phyloP scores from a whole-genome alignment of 2,329 filamentous ascomycete genomes.

The Erysiphe pulchra region DNA sequence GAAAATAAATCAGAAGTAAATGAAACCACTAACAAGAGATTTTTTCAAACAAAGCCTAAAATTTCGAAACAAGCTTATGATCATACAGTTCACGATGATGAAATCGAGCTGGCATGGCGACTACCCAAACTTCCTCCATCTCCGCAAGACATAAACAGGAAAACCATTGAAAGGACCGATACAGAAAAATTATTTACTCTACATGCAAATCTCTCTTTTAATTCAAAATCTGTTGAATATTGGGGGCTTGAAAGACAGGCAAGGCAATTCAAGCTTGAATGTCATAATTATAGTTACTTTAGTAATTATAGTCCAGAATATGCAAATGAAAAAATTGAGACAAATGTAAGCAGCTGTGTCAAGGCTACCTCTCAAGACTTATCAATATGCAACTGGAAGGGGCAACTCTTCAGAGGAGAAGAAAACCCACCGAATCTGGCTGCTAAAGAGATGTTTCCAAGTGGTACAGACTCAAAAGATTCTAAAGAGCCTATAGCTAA shows the following conservation, averaged over 20 bases:
- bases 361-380: not conserved
- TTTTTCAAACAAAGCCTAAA: not conserved
- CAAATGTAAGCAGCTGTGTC: not conserved
- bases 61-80: not conserved
- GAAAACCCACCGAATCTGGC: not conserved
- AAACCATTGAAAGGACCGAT: too few species aligned
- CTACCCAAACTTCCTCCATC: conserved; percentile 5
- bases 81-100: conserved; percentile 3
- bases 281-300: too few species aligned
- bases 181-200: too few species aligned
- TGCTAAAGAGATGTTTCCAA: not conserved
- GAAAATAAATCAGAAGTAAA: not conserved
- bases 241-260: too few species aligned
- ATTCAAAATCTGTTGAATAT: too few species aligned
- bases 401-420: not conserved
- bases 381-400: not conserved
- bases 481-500: not conserved
- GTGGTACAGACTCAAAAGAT: not conserved
- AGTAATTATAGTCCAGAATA: too few species aligned
- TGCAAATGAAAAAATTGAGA: not conserved
- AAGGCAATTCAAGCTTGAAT: too few species aligned
- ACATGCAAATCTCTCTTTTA: too few species aligned
- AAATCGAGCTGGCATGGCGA: conserved; percentile 10
- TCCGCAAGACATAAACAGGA: not conserved
- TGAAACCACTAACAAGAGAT: not conserved